Evolutionary conservation across 345 rosid genomes (phyloP).

Genomic region (Stellera chamaejasme): DNA sequence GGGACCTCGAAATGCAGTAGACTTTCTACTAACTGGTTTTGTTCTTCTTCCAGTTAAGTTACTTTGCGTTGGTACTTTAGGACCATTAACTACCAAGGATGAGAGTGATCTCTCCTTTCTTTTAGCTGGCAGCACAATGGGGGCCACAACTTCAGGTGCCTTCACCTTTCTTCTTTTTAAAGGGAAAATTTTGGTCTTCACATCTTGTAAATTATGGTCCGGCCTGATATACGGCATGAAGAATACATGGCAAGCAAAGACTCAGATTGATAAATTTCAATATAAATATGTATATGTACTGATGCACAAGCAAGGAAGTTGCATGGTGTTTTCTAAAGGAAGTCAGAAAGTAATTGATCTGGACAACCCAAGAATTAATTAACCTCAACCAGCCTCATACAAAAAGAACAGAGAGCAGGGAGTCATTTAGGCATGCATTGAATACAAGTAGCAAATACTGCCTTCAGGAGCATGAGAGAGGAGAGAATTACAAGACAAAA

Average conservation of each 20-base stretch:
- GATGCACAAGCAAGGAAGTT: not conserved
- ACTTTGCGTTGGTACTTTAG: slow-evolving; percentile 58
- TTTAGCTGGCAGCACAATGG: slow-evolving; percentile 54
- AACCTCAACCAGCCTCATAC: too few relatives aligned
- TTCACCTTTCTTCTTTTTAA: slow-evolving; percentile 58
- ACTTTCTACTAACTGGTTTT: slow-evolving; percentile 48
- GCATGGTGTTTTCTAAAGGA: not conserved
- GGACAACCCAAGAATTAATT: too few relatives aligned
- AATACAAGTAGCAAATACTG: too few relatives aligned
- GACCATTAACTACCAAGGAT: slow-evolving; percentile 78
- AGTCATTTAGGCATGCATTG: too few relatives aligned
- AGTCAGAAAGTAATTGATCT: not conserved
- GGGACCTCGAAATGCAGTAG: slow-evolving; percentile 35
- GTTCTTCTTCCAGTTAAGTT: slow-evolving; percentile 70
- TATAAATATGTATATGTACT: slow-evolving; percentile 3
- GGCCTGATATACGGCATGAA: slow-evolving; percentile 38
- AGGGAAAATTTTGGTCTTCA: slow-evolving; percentile 83
- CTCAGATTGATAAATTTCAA: slow-evolving; percentile 1
- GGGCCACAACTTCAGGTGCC: slow-evolving; percentile 51
- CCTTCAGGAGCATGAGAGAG: too few relatives aligned
- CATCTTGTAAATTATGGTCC: slow-evolving; percentile 84
- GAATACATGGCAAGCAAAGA: slow-evolving; percentile 5
- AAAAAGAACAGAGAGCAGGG: too few relatives aligned
- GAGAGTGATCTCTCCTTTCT: slow-evolving; percentile 97
- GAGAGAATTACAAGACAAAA: too few relatives aligned